phyloP scores from a whole-genome alignment of 108 stramenopile genomes.

The Stephanodiscus minutulus region DNA sequence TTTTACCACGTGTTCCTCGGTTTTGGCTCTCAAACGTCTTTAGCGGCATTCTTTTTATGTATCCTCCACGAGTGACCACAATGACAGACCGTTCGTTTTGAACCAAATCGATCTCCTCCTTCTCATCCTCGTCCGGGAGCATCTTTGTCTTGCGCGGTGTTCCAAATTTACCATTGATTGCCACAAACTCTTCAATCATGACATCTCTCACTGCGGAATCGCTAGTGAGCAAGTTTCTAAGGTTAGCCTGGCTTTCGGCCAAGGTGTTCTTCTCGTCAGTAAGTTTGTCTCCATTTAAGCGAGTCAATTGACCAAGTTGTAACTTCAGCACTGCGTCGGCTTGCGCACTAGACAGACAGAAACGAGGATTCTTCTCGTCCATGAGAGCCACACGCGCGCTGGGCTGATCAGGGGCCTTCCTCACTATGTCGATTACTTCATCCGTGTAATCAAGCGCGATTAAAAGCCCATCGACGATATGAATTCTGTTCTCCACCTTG shows the following conservation, averaged over 20 bases:
- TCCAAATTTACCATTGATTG: conserved; percentile 80
- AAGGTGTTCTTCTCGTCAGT: conserved; percentile 71
- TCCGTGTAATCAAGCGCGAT: conserved; percentile 81
- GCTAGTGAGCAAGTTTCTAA: conserved; percentile 59
- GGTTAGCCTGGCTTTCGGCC: conserved; percentile 39
- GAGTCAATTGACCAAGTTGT: conserved; percentile 90
- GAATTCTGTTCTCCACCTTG: conserved; percentile 84
- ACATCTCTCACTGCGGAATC: conserved; percentile 81
- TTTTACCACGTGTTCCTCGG: conserved; percentile 84
- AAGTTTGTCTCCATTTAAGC: conserved; percentile 88
- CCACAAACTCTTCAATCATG: conserved; percentile 80
- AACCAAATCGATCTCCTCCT: conserved; percentile 87
- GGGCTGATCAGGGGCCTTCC: conserved; percentile 68
- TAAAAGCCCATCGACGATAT: conserved; percentile 92
- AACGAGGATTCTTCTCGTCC: conserved; percentile 39
- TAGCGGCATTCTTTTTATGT: conserved; percentile 96
- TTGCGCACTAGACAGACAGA: conserved; percentile 75
- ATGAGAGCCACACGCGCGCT: conserved; percentile 70
- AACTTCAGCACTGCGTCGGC: conserved; percentile 91
- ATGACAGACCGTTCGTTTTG: conserved; percentile 90
- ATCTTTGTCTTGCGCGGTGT: conserved; percentile 81
- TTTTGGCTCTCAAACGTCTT: conserved; percentile 90
- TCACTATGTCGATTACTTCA: conserved; percentile 85
- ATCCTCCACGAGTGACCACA: conserved; percentile 91
- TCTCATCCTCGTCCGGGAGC: conserved; percentile 75